These are phyloP conservation scores for Pinus tabuliformis DNA, from an alignment of 75 land plant genomes.

Conservation along the genomic window DNA sequence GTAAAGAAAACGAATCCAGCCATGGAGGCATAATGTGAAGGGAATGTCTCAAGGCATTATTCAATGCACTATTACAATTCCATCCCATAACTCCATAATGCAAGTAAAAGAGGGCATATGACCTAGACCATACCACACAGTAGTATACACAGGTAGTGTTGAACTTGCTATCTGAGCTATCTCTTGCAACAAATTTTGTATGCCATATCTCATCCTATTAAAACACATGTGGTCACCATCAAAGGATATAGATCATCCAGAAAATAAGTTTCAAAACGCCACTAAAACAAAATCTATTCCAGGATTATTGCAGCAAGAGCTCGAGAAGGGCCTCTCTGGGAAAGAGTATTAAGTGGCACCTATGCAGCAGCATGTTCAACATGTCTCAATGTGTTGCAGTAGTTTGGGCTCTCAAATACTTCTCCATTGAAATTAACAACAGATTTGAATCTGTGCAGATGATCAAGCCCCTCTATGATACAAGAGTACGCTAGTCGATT, in stretches of 20 bases:
- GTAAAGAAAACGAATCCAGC: too few species aligned
- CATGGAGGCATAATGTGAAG: too few species aligned
- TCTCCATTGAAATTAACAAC: constrained; percentile 76
- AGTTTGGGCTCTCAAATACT: constrained; percentile 69
- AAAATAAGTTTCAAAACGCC: neutral
- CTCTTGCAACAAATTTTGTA: constrained; percentile 92
- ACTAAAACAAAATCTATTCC: constrained; percentile 19
- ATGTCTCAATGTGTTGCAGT: constrained; percentile 69
- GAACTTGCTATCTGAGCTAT: constrained; percentile 96
- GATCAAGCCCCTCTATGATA: constrained; percentile 77
- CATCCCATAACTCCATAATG: constrained; percentile 47
- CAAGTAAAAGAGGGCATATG: constrained; percentile 91
- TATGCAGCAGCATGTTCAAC: constrained; percentile 82
- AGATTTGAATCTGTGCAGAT: constrained; percentile 76
- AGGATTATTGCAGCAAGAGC: constrained; percentile 80
- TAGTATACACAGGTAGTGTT: constrained; percentile 72
- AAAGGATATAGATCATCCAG: neutral
- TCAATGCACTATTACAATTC: too few species aligned
- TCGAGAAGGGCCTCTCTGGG: constrained; percentile 60
- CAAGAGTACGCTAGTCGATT: constrained; percentile 75
- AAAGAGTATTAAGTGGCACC: constrained; percentile 62
- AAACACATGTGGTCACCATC: neutral
- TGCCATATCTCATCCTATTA: constrained; percentile 74
- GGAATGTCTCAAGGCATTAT: too few species aligned
- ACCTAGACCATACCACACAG: constrained; percentile 72